Evolutionary conservation across 306 rosid genomes (phyloP).

Genomic region (Prunus mume): DNA sequence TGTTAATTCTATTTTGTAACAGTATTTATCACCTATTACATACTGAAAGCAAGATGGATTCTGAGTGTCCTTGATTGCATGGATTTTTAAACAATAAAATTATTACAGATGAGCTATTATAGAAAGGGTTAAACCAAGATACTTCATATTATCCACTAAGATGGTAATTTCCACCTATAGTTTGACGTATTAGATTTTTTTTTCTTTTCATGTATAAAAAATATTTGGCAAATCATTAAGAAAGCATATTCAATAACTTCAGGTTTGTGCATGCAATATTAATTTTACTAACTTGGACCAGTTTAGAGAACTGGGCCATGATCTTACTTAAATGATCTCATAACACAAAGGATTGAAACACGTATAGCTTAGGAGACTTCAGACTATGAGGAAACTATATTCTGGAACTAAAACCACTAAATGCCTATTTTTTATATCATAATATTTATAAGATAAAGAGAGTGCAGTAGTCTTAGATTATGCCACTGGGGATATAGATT

Average conservation of each 20-base stretch:
- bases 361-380: conserved; percentile 1
- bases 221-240: neutral
- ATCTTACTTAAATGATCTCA: neutral
- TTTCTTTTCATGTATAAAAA: neutral
- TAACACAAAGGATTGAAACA: conserved; percentile 1
- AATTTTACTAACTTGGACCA: neutral
- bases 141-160: neutral
- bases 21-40: neutral
- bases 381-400: neutral
- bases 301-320: neutral
- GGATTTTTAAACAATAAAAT: neutral
- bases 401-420: neutral
- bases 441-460: neutral
- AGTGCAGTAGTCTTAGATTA: neutral
- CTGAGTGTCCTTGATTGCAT: neutral
- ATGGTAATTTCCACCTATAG: neutral
- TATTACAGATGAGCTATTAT: neutral
- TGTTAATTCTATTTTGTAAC: neutral
- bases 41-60: neutral
- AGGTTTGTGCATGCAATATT: neutral
- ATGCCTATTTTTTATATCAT: neutral
- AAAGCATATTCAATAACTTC: neutral
- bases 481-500: neutral
- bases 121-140: neutral
- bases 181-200: too few species aligned